These are phyloP conservation scores for Sporothrix globosa DNA, from an alignment of 2,329 filamentous ascomycete genomes.

Conservation along the genomic window DNA sequence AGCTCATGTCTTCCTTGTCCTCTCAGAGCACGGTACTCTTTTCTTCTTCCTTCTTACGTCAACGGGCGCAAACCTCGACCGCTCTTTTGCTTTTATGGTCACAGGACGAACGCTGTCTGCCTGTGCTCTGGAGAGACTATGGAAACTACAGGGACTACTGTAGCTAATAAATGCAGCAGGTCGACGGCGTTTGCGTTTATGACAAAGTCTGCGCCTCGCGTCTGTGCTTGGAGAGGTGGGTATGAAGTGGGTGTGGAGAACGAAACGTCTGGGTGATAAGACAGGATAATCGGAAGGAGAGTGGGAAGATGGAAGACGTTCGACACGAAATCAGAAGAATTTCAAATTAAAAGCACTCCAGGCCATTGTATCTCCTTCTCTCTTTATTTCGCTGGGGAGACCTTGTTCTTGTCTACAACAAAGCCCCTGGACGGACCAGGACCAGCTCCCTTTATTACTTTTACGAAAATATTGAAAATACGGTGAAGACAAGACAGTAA, in stretches of 20 bases:
- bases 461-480: background rate
- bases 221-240: background rate
- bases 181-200: background rate
- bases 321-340: background rate
- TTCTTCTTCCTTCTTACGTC: background rate
- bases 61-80: background rate
- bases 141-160: background rate
- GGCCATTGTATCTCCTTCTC: background rate
- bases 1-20: background rate
- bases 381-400: background rate
- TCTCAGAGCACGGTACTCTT: background rate
- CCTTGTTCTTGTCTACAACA: background rate
- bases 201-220: background rate
- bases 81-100: background rate
- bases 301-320: background rate
- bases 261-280: background rate
- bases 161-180: background rate
- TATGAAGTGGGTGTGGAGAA: conserved; percentile 25
- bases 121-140: conserved; percentile 14
- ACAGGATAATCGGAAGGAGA: background rate
- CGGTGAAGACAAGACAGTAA: conserved; percentile 17
- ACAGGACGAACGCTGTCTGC: conserved; percentile 9
- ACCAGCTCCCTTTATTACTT: too few relatives aligned
- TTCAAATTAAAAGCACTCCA: background rate
- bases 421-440: background rate